A percentile compares a stretch with the other conserved stretches of the same genome.
Conservation (phyloP, 441 rosid genomes). For the Erodium texanum region DNA sequence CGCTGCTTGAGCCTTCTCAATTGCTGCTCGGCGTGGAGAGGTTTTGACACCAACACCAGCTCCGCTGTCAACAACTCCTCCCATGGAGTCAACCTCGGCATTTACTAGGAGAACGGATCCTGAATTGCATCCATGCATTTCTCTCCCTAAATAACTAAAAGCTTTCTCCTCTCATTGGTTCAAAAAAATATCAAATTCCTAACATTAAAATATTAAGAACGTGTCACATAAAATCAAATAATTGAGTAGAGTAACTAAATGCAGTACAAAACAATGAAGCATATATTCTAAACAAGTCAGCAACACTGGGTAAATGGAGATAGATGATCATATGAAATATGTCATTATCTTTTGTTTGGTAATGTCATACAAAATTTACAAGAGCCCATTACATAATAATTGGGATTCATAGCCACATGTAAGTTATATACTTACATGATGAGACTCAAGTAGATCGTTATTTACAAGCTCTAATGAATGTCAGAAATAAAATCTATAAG, state of each 20-base stretch:
- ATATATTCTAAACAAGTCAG: conserved; percentile 8
- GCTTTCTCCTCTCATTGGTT: conserved; percentile 34
- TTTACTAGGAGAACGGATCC: conserved; percentile 59
- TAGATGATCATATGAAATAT: background rate
- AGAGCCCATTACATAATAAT: conserved; percentile 4
- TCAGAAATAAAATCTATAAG: conserved; percentile 1
- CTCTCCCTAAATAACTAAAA: conserved; percentile 32
- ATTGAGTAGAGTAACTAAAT: background rate
- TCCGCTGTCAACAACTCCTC: conserved; percentile 94
- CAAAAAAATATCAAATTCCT: conserved; percentile 21
- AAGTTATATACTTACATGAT: background rate
- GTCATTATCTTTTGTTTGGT: background rate
- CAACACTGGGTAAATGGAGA: background rate
- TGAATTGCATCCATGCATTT: conserved; percentile 75
- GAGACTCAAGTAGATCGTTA: background rate
- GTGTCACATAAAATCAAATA: conserved; percentile 1
- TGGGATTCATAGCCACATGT: conserved; percentile 1
- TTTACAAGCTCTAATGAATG: background rate
- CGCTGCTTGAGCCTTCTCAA: conserved; percentile 94
- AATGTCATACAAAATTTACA: background rate
- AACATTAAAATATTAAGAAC: conserved; percentile 2
- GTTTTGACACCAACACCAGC: conserved; percentile 82
- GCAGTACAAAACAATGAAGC: background rate
- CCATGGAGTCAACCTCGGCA: conserved; percentile 99
- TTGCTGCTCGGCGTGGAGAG: conserved; percentile 82